Conservation (phyloP, 176 grass and related monocot species). For the Hordeum vulgare region MorexV3_pseudomolecules_assembly NC_058519.1:427760097-427760596, state of each 20-base stretch:
- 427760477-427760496: not conserved
- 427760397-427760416: not conserved
- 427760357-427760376: not conserved
- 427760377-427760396: not conserved
- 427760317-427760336: not conserved
- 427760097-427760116: no score
- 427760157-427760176: no score
- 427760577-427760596: not conserved
- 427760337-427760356: not conserved
- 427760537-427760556: not conserved
- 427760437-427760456: not conserved
- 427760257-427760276: not conserved
- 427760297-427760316: not conserved
- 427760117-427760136: no score
- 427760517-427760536: not conserved
- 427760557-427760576: no score
- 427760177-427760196: not conserved
- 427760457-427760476: not conserved
- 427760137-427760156: not conserved
- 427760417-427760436: not conserved
- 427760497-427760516: no score
- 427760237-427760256: not conserved
- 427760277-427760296: no score
- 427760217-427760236: not conserved
- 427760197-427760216: not conserved